These are phyloP conservation scores for Cavenderia fasciculata DNA, from an alignment of 78 protist genomes.

Conservation along the genomic window DNA sequence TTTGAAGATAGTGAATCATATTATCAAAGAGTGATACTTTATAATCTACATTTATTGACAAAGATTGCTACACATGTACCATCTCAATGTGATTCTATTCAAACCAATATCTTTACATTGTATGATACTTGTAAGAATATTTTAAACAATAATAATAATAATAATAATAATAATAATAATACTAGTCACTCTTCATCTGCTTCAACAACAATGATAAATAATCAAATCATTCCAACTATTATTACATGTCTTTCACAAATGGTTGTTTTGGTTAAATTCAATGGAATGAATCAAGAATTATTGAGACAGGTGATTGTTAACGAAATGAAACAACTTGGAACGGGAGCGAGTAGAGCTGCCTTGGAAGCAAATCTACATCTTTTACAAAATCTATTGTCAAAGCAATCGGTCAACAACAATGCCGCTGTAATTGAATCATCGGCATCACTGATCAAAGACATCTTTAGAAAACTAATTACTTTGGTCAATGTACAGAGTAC, in stretches of 20 bases:
- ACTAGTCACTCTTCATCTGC: neutral
- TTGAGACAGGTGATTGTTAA: too few species aligned
- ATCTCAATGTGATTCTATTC: neutral
- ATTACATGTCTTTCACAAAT: neutral
- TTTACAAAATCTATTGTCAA: too few species aligned
- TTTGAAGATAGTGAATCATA: slow-evolving; percentile 31
- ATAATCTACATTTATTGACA: slow-evolving; percentile 12
- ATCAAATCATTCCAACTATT: neutral
- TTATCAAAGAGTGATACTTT: slow-evolving; percentile 8
- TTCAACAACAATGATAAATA: neutral
- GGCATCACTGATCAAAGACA: too few species aligned
- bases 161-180: neutral
- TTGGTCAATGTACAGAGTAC: slow-evolving; percentile 5
- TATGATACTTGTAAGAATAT: neutral
- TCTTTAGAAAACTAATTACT: slow-evolving; percentile 28
- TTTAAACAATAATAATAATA: neutral
- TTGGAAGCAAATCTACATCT: too few species aligned
- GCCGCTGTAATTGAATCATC: too few species aligned
- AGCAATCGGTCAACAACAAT: too few species aligned
- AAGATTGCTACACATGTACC: slow-evolving; percentile 27
- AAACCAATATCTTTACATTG: neutral
- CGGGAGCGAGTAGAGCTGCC: too few species aligned
- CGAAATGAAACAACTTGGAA: too few species aligned
- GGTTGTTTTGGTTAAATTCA: too few species aligned
- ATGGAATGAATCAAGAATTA: too few species aligned